These are phyloP conservation scores for Ophidiomyces ophidiicola DNA, from an alignment of 2,329 filamentous ascomycete species.

Conservation along the genomic window DNA sequence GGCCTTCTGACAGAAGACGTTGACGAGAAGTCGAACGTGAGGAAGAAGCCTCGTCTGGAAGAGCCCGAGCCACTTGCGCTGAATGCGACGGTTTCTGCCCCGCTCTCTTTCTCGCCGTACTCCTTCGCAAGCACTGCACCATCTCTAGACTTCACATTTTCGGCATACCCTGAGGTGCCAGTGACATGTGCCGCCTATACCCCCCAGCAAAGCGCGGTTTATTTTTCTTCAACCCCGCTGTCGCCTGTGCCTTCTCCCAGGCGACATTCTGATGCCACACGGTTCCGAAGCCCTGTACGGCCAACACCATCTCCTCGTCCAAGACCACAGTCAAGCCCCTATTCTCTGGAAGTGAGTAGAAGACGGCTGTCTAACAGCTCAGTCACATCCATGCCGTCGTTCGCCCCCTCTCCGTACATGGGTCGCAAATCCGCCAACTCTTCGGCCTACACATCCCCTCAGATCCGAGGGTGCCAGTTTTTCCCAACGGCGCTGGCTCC, in stretches of 20 bases:
- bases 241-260: slow-evolving; percentile 46
- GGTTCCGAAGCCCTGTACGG: not conserved
- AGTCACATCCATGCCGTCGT: not conserved
- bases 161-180: slow-evolving; percentile 60
- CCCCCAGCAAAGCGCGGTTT: slow-evolving; percentile 54
- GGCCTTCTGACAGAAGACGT: slow-evolving; percentile 9
- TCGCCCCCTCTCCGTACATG: not conserved
- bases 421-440: not conserved
- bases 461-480: not conserved
- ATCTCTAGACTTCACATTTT: slow-evolving; percentile 52
- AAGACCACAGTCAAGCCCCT: slow-evolving; percentile 16
- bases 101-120: slow-evolving; percentile 62
- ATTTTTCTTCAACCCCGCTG: slow-evolving; percentile 54
- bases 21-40: not conserved
- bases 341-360: slow-evolving; percentile 5
- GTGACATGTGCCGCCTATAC: slow-evolving; percentile 45
- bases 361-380: slow-evolving; percentile 6
- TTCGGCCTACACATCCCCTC: slow-evolving; percentile 1
- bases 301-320: slow-evolving; percentile 50
- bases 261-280: slow-evolving; percentile 7
- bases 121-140: slow-evolving; percentile 50
- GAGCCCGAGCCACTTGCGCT: slow-evolving; percentile 13
- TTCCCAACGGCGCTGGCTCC: slow-evolving; percentile 1
- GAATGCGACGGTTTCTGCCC: slow-evolving; percentile 31
- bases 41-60: slow-evolving; percentile 10